Percentiles rank a stretch among this genome's conserved stretches.
These are phyloP conservation scores for Nakazawaea ambrosiae DNA, from an alignment of 805 yeast species.

Conservation along the genomic window DNA sequence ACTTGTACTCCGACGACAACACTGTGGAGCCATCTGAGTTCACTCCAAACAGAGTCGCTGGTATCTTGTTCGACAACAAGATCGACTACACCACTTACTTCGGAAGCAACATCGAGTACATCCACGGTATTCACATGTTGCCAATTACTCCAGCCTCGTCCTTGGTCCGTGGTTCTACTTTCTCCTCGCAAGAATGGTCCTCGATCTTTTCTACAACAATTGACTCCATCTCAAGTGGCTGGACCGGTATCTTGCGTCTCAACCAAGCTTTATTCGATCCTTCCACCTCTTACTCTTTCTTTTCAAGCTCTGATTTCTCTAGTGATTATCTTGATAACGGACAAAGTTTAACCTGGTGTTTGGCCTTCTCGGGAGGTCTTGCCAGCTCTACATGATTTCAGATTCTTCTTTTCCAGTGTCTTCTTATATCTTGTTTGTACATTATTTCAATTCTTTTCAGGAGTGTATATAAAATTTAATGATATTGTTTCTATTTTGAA, in stretches of 20 bases:
- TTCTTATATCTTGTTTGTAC: constrained; percentile 1
- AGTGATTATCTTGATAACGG: constrained; percentile 68
- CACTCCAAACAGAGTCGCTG: constrained; percentile 60
- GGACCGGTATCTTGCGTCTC: constrained; percentile 67
- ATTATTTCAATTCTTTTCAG: no score
- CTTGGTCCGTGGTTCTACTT: constrained; percentile 44
- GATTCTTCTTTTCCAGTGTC: not conserved
- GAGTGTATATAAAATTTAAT: not conserved
- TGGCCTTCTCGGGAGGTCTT: constrained; percentile 62
- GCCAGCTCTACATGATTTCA: constrained; percentile 20
- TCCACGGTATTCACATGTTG: constrained; percentile 74
- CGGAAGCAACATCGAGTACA: constrained; percentile 65
- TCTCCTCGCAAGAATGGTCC: constrained; percentile 61
- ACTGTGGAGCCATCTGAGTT: constrained; percentile 47
- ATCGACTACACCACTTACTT: constrained; percentile 69
- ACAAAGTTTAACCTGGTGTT: constrained; percentile 81
- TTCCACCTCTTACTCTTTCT: constrained; percentile 50
- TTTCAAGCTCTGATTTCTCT: constrained; percentile 46
- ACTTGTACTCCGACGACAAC: constrained; percentile 48
- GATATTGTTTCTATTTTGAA: no score
- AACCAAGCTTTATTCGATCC: constrained; percentile 77
- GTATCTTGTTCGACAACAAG: constrained; percentile 68
- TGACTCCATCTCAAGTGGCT: constrained; percentile 50
- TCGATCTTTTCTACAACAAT: constrained; percentile 38
- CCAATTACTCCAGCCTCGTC: constrained; percentile 68